phyloP scores from a whole-genome alignment of 2,329 filamentous ascomycete species.

The Penicillium sumatraense region DNA sequence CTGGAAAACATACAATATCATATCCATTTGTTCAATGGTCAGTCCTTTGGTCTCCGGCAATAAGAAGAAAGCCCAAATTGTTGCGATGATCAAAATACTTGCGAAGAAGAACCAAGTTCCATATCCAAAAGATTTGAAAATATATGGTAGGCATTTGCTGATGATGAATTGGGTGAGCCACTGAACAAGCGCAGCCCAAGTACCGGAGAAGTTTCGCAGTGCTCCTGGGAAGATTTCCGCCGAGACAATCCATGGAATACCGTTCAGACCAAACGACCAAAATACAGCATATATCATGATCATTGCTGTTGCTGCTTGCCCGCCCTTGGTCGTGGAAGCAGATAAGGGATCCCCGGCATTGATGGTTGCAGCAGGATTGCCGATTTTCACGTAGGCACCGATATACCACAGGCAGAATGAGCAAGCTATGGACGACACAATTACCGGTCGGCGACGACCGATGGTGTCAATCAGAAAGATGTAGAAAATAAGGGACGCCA shows the following conservation, averaged over 20 bases:
- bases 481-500: constrained; percentile 26
- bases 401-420: constrained; percentile 24
- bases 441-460: constrained; percentile 20
- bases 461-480: constrained; percentile 22
- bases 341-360: constrained; percentile 12
- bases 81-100: constrained; percentile 36
- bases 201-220: constrained; percentile 43
- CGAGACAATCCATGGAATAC: constrained; percentile 50
- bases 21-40: constrained; percentile 26
- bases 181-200: constrained; percentile 29
- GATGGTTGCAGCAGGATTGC: constrained; percentile 19
- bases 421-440: constrained; percentile 24
- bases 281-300: constrained; percentile 31
- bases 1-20: constrained; percentile 3
- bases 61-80: constrained; percentile 43
- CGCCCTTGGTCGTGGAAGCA: constrained; percentile 19
- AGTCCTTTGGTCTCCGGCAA: constrained; percentile 26
- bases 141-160: constrained; percentile 46
- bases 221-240: constrained; percentile 49
- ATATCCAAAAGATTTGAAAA: constrained; percentile 45
- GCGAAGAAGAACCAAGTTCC: constrained; percentile 47
- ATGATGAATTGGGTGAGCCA: constrained; percentile 37
- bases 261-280: constrained; percentile 48
- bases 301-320: constrained; percentile 22
- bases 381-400: constrained; percentile 25